phyloP scores from a whole-genome alignment of 2,329 filamentous ascomycete genomes.

The Paraconiothyrium sp. region DNA sequence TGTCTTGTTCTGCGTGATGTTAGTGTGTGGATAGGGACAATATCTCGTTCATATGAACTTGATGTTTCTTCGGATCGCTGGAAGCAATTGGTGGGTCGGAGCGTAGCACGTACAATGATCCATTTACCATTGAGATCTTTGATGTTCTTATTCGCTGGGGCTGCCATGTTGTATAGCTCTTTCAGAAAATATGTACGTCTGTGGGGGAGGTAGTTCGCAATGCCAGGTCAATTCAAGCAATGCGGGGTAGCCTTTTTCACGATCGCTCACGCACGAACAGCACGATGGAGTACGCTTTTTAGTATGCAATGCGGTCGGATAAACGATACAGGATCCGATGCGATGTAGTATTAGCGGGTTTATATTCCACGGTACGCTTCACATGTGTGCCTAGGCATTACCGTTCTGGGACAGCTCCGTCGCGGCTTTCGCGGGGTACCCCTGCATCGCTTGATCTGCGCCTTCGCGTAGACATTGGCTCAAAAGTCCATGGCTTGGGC shows the following conservation, averaged over 20 bases:
- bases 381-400: conserved; percentile 23
- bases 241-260: background rate
- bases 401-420: conserved; percentile 14
- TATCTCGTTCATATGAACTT: background rate
- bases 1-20: conserved; percentile 71
- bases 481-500: background rate
- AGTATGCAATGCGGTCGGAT: background rate
- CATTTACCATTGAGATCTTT: conserved; percentile 51
- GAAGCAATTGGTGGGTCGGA: background rate
- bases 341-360: background rate
- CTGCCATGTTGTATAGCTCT: conserved; percentile 44
- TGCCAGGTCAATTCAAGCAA: too few relatives aligned
- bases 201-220: background rate
- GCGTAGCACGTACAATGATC: conserved; percentile 42
- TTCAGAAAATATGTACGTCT: background rate
- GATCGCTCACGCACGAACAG: background rate
- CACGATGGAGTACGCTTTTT: background rate
- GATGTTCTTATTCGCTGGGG: conserved; percentile 45
- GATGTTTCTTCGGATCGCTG: background rate
- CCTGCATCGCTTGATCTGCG: conserved; percentile 7
- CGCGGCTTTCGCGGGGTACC: conserved; percentile 15
- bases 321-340: background rate
- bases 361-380: conserved; percentile 11
- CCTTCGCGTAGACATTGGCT: conserved; percentile 5
- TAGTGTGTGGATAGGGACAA: background rate